Percentiles rank a stretch among this genome's conserved stretches.
Conservation (phyloP, 2,329 filamentous ascomycete genomes). For the Venturia carpophila region DNA sequence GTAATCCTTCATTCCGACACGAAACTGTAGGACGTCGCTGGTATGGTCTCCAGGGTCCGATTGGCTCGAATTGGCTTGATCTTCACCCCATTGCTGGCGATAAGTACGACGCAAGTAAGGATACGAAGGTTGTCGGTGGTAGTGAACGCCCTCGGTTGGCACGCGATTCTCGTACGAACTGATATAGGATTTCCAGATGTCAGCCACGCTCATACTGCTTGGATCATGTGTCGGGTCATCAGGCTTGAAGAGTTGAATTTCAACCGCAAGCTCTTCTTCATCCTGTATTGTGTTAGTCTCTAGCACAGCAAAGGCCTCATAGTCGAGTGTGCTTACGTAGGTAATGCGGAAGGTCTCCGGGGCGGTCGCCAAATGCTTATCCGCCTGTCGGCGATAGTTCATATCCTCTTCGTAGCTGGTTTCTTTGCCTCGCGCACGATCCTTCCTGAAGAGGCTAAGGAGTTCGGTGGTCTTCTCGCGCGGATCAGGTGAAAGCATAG, state of each 20-base stretch:
- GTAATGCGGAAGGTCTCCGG: conserved; percentile 83
- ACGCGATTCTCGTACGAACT: conserved; percentile 84
- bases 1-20: conserved; percentile 38
- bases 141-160: conserved; percentile 52
- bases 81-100: conserved; percentile 31
- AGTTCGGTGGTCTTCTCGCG: conserved; percentile 94
- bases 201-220: conserved; percentile 55
- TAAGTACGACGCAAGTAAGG: conserved; percentile 30
- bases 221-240: conserved; percentile 74
- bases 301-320: conserved; percentile 28
- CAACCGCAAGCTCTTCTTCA: conserved; percentile 59
- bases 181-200: conserved; percentile 88
- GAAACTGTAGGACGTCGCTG: conserved; percentile 38
- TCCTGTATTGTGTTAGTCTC: conserved; percentile 38
- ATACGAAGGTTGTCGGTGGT: not conserved
- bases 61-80: conserved; percentile 19
- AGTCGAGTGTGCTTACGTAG: conserved; percentile 59
- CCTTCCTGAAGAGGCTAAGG: conserved; percentile 75
- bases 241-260: conserved; percentile 75
- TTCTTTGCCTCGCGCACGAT: conserved; percentile 65
- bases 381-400: conserved; percentile 81
- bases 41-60: conserved; percentile 27
- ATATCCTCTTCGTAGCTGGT: conserved; percentile 88
- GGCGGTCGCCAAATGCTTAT: conserved; percentile 79
- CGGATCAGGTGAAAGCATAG: conserved; percentile 75